A percentile compares a stretch with the other conserved stretches of the same genome.
Evolutionary conservation across 805 yeast genomes (phyloP).

Genomic region (Pichia nakasei): DNA sequence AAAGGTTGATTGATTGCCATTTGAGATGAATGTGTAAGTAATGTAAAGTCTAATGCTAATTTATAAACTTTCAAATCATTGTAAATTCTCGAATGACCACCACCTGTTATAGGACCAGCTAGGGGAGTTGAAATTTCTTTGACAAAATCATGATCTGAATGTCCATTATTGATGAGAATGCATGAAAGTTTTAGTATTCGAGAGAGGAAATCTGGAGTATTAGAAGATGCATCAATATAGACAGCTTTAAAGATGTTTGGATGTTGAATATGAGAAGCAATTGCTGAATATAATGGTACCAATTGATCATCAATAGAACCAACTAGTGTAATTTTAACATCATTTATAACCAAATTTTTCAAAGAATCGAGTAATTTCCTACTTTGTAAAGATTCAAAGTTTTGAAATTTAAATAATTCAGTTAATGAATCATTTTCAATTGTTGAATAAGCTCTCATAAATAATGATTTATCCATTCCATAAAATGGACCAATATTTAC

Average conservation of each 20-base stretch:
- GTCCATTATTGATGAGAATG: constrained; percentile 66
- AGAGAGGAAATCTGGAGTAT: constrained; percentile 71
- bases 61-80: constrained; percentile 80
- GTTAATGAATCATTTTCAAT: constrained; percentile 80
- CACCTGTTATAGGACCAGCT: constrained; percentile 90
- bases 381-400: constrained; percentile 63
- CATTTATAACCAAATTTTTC: constrained; percentile 52
- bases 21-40: constrained; percentile 51
- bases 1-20: constrained; percentile 23
- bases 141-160: constrained; percentile 76
- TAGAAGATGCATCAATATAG: constrained; percentile 74
- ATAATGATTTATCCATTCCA: constrained; percentile 76
- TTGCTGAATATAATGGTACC: constrained; percentile 85
- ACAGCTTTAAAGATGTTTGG: constrained; percentile 88
- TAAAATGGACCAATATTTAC: constrained; percentile 89
- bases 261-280: constrained; percentile 73
- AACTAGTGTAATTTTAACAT: constrained; percentile 70
- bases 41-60: constrained; percentile 61
- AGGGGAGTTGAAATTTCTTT: constrained; percentile 71
- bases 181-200: constrained; percentile 67
- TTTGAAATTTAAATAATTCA: constrained; percentile 85
- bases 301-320: constrained; percentile 92
- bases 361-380: constrained; percentile 60
- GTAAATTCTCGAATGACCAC: constrained; percentile 88
- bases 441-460: constrained; percentile 82